phyloP scores from a whole-genome alignment of 192 early-diverging fungal species.

The Backusella morwellensis region DNA sequence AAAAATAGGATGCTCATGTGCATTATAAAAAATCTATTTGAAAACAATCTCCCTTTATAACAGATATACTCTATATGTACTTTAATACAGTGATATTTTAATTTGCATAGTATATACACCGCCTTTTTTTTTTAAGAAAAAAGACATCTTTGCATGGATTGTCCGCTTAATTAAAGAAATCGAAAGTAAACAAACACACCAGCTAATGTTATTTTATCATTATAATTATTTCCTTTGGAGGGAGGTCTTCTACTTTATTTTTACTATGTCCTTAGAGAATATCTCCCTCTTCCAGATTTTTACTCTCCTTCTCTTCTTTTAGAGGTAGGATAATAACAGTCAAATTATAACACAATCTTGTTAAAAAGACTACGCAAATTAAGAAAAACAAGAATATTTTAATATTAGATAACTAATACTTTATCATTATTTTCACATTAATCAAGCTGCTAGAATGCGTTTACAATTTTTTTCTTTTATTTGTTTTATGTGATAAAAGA shows the following conservation, averaged over 20 bases:
- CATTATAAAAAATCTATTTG: too few relatives aligned
- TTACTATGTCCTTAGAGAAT: neutral
- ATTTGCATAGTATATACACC: neutral
- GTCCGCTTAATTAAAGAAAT: too few relatives aligned
- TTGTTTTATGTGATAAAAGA: neutral
- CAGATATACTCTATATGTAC: neutral
- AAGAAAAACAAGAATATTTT: neutral
- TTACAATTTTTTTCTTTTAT: neutral
- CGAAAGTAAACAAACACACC: neutral
- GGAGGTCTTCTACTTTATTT: neutral
- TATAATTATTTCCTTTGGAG: neutral
- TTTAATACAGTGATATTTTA: neutral
- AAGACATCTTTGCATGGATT: too few relatives aligned
- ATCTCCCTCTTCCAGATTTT: neutral
- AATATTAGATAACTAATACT: neutral
- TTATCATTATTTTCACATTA: neutral
- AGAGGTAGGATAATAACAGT: neutral
- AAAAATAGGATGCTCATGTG: neutral
- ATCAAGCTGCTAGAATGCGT: neutral
- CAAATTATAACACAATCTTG: neutral
- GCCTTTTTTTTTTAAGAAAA: neutral
- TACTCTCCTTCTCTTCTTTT: neutral
- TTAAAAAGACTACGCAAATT: neutral
- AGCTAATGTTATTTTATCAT: neutral
- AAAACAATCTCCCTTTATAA: too few relatives aligned